phyloP scores from a whole-genome alignment of 371 early-diverging fungal genomes.

The Capillidium rhysosporum region DNA sequence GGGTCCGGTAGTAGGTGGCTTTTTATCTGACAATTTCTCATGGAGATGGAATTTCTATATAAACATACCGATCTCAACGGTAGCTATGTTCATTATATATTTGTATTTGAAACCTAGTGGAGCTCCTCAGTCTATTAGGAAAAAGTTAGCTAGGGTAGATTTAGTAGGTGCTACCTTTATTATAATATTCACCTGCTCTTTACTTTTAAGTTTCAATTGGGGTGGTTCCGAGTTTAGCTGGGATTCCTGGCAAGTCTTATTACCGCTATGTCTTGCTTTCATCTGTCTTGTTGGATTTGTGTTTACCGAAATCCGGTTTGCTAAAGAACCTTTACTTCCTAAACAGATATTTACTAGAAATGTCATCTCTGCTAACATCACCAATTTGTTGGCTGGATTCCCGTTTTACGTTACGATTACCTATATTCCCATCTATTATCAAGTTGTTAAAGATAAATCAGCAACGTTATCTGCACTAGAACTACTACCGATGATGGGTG shows the following conservation, averaged over 20 bases:
- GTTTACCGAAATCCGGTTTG: slow-evolving; percentile 22
- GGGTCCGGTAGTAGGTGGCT: slow-evolving; percentile 54
- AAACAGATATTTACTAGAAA: slow-evolving; percentile 18
- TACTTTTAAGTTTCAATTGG: slow-evolving; percentile 29
- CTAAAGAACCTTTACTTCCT: slow-evolving; percentile 31
- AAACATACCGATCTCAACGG: slow-evolving; percentile 42
- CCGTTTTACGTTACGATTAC: slow-evolving; percentile 44
- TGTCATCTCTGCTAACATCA: slow-evolving; percentile 20
- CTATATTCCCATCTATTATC: slow-evolving; percentile 39
- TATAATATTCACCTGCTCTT: slow-evolving; percentile 17
- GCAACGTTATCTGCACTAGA: slow-evolving; percentile 26
- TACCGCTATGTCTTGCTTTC: slow-evolving; percentile 22
- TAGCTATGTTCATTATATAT: slow-evolving; percentile 18
- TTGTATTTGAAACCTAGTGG: slow-evolving; percentile 18
- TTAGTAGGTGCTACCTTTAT: slow-evolving; percentile 24
- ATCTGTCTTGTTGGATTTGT: slow-evolving; percentile 19
- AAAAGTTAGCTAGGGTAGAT: slow-evolving; percentile 43
- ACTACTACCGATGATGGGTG: slow-evolving; percentile 27
- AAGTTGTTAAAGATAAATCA: slow-evolving; percentile 15
- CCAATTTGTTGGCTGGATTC: slow-evolving; percentile 37
- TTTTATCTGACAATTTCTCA: slow-evolving; percentile 29
- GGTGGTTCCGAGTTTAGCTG: slow-evolving; percentile 16
- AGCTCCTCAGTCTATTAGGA: slow-evolving; percentile 14
- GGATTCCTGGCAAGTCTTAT: slow-evolving; percentile 27
- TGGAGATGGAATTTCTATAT: slow-evolving; percentile 53